Base-by-base conservation (phyloP, 495 filamentous ascomycete species). In the Xylaria scruposa region DNA sequence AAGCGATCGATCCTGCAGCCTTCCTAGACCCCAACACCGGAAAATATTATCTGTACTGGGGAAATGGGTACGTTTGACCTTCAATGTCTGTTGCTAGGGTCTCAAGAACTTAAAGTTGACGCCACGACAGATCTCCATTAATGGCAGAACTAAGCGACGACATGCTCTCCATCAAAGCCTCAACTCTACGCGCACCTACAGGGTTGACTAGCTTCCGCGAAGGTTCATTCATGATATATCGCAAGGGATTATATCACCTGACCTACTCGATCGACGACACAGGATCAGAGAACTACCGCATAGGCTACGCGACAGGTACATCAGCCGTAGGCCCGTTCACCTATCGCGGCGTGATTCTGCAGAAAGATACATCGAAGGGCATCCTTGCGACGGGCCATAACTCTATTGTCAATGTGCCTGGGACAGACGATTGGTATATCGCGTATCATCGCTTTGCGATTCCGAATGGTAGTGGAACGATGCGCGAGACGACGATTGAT, bases 221-320 rank as follows among this genome's bases (percentile, higher is more conserved):
- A 36, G 73, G 70, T 7, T 53, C 63, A 3, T 74, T 74, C 58
- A 65, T 72, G 46, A 62, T 53, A n/a, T 74, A 72, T 24, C 47
- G 70, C 12, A 42, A 74, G n/a, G 73, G 73, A 13, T 4, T 74
- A 4, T 74, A 72, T 38, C 70, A 74, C 70, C 1, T 74, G 24
- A 72, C 70, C 2, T 74, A 74, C 56, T 72, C 73, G 7, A 74
- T 72, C 31, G 73, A 74, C 40, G 73, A 74, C 64, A 74, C 73
- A 0, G 38, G 70, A 7, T 71, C 68, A 10, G 70, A 72, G 61
- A 56, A 74, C 31, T 74, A 74, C 58, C 73, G 70, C n/a, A 40
- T 74, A 2, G 73, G 73, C 51, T 74, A 74, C 62, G 73, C 73
- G 53, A 74, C 73, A 17, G 62, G 26, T 8, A 36, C 62, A 1